Evolutionary conservation across 805 yeast species (phyloP), one percentile per base, ranked within the genome.

Genomic region (Suhomyces pyralidae): DNA sequence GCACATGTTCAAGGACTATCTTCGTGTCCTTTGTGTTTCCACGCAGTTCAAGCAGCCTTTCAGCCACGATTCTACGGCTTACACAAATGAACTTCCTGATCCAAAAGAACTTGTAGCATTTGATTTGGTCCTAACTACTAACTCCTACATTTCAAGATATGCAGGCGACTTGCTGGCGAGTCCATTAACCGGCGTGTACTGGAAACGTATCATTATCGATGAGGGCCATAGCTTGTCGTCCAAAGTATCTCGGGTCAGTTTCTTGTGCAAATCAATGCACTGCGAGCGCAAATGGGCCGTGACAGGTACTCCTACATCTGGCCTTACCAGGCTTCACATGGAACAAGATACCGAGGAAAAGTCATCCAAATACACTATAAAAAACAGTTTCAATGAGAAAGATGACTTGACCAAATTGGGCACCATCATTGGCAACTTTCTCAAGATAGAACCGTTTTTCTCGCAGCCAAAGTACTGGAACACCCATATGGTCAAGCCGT

Each of bases 261-360:
- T 66, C 7, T 61, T 82, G 32, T 82, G 88, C 17, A 73, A 71
- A 32, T 67, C 70, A 20, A 61, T 86, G 45, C 64, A 67, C 46
- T 80, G 81, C 7, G 92, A 86, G 60, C 73, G 90, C 48, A 76
- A 81, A 54, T 86, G 92, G 92, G 83, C 85, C 0, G 88, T 86
- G 0, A 82, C 88, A 0, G 91, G 92, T 28, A 86, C 92, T 0
- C 91, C 91, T 4, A 85, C 90, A 0, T 78, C 87, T 0, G 92
- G 92, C 0, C 68, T 86, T 49, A 84, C 90, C 0, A 77, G 76
- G 44, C 61, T 83, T 7, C 80, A 82, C 56, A 78, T 84, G 73
- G 52, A 54, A 12, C 38, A 28, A n/a, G 43, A 46, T 14, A 24
- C 45, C 5, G 12, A 32, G 3, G 14, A 7, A 19, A 59, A 58